These are phyloP conservation scores for Phlebiopsis flavidoalba DNA, from an alignment of 768 basidiomycete genomes.

Conservation along the genomic window DNA sequence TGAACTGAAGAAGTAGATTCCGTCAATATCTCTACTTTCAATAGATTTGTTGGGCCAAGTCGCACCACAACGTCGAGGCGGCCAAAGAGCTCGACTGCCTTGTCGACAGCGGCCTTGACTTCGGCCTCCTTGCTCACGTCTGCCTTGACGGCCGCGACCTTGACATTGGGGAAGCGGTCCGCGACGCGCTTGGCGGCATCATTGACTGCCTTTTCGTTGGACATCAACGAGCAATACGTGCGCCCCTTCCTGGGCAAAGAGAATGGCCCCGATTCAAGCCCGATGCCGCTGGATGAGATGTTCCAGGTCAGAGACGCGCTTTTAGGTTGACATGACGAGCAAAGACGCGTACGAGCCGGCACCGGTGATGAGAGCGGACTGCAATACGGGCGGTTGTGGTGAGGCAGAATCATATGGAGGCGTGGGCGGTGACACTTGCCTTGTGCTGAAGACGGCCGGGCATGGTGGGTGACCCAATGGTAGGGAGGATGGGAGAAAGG, in stretches of 20 bases:
- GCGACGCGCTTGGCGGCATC: constrained; percentile 59
- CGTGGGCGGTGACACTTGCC: constrained; percentile 17
- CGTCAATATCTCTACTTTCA: not conserved
- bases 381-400: not conserved
- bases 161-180: constrained; percentile 63
- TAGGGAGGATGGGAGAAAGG: not conserved
- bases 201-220: constrained; percentile 68
- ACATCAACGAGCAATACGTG: constrained; percentile 86
- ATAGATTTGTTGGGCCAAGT: not conserved
- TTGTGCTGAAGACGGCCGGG: constrained; percentile 31
- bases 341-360: constrained; percentile 41
- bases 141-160: constrained; percentile 63
- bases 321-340: not conserved
- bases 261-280: constrained; percentile 90
- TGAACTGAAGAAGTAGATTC: constrained; percentile 54
- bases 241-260: constrained; percentile 95
- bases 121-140: constrained; percentile 91
- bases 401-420: not conserved
- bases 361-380: constrained; percentile 40
- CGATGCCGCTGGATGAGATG: constrained; percentile 73
- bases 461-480: constrained; percentile 22
- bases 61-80: constrained; percentile 90
- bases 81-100: constrained; percentile 82
- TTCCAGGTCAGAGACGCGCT: not conserved
- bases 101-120: constrained; percentile 76